phyloP scores from a whole-genome alignment of 2,329 filamentous ascomycete genomes.

The Cercospora sojina region DNA sequence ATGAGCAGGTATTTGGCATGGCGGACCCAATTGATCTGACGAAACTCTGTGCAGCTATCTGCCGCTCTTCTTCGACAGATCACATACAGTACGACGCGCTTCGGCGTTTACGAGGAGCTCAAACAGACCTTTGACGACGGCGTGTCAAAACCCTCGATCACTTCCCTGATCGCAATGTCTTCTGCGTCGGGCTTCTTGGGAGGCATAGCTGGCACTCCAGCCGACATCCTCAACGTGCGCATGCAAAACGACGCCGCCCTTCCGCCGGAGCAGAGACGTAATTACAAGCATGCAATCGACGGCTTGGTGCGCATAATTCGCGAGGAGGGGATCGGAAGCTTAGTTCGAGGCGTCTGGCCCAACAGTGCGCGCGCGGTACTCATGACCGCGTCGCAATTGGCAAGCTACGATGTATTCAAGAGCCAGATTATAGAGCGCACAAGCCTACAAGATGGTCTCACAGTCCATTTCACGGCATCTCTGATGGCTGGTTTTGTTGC shows the following conservation, averaged over 20 bases:
- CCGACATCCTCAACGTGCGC: conserved; percentile 93
- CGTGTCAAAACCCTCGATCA: conserved; percentile 61
- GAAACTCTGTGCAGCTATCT: conserved; percentile 59
- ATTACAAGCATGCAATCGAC: conserved; percentile 86
- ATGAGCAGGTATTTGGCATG: conserved; percentile 25
- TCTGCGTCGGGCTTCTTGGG: conserved; percentile 82
- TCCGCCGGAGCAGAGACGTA: conserved; percentile 69
- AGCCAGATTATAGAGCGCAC: conserved; percentile 64
- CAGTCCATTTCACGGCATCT: conserved; percentile 74
- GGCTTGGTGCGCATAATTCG: conserved; percentile 84
- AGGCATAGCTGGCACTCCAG: conserved; percentile 87
- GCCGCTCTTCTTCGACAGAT: conserved; percentile 87
- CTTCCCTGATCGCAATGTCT: conserved; percentile 73
- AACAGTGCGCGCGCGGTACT: conserved; percentile 79
- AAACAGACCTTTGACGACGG: conserved; percentile 66
- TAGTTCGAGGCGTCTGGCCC: conserved; percentile 84
- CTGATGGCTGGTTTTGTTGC: conserved; percentile 79
- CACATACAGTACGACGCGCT: conserved; percentile 94
- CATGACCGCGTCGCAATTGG: conserved; percentile 83
- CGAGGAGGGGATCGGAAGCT: conserved; percentile 70
- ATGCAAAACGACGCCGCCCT: conserved; percentile 94
- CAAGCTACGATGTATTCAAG: conserved; percentile 83
- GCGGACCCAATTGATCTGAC: conserved; percentile 3
- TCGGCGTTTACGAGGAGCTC: conserved; percentile 93
- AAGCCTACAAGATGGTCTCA: conserved; percentile 64